These are phyloP conservation scores for Leishmania arabica DNA, from an alignment of 208 protist species.

Conservation along the genomic window DNA sequence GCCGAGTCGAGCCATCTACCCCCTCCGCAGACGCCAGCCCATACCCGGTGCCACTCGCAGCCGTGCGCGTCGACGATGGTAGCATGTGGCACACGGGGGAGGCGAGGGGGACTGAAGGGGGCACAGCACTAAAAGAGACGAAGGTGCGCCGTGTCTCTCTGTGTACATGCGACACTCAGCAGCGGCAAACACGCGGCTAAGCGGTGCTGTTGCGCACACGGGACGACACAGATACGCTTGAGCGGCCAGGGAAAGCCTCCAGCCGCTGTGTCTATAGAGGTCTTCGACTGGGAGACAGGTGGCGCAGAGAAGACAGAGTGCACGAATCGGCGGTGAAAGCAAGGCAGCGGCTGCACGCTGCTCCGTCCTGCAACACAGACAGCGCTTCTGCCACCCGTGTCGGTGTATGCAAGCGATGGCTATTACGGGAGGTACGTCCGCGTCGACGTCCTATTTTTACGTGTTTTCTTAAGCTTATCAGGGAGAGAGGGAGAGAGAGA, in stretches of 20 bases:
- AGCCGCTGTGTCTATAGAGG: neutral
- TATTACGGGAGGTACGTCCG: neutral
- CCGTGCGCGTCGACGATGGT: neutral
- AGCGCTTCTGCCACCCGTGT: neutral
- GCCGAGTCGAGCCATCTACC: neutral
- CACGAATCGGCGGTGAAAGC: neutral
- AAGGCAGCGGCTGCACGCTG: neutral
- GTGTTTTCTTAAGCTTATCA: neutral
- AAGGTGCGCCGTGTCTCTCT: neutral
- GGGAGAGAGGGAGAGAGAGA: neutral
- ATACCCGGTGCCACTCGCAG: neutral
- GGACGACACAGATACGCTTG: neutral
- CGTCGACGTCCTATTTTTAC: neutral
- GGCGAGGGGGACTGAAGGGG: neutral
- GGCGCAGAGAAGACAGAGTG: neutral
- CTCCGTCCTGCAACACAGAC: neutral
- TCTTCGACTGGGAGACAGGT: neutral
- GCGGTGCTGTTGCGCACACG: neutral
- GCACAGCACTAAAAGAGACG: neutral
- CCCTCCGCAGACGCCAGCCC: neutral
- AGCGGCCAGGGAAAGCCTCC: neutral
- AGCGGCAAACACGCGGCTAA: neutral
- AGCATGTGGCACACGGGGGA: neutral
- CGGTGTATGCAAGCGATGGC: neutral
- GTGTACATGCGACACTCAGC: neutral